Evolutionary conservation across 768 basidiomycete genomes (phyloP), one percentile per base, ranked within the genome.

Genomic region (Suillus lakei): DNA sequence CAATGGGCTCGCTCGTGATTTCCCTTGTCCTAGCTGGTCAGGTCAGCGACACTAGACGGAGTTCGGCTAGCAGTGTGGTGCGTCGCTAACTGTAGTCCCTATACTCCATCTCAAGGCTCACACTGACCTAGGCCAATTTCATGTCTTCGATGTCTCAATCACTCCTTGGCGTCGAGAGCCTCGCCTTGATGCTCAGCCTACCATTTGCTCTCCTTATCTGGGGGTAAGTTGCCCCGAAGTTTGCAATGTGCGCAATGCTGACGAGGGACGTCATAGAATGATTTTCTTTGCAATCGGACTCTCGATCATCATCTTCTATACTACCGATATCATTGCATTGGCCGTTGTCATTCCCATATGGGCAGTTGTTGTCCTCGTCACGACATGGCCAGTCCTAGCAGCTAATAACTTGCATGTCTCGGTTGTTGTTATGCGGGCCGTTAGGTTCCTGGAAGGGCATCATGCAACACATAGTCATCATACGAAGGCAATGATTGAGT

Each of bases 1-100:
- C 73, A 58, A 64, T 83, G 39, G 76, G 75, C 4, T 75, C 75
- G 41, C 74, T 80, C 48, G 64, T 83, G 39, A 69, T 80, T 12
- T 77, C 76, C 9, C 67, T 80, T n/a, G 62, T 81, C 23, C 75
- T 84, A 0, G 69, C 74, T 21, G 76, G 80, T 34, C 79, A 81
- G 44, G 76, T 81, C 65, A 75, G 77, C 34, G 68, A 69, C 1
- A 74, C 69, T 48, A 64, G 69, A 9, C 67, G 70, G 15, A 69
- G 67, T 3, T 68, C 71, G 8, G 72, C 72, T 1, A 50, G 60
- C 0, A 73, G 74, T 58, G 75, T 76, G 30, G 82, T 82, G 39
- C 59, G 76, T 65, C 13, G 23, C 56, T 26, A 21, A 51, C 46
- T 59, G 38, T 32, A 48, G 64, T 64, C 18, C 16, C 3, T 3